Evolutionary conservation across 257 asterid genomes (phyloP), one percentile per base, ranked within the genome.

Genomic region (Phtheirospermum japonicum): DNA sequence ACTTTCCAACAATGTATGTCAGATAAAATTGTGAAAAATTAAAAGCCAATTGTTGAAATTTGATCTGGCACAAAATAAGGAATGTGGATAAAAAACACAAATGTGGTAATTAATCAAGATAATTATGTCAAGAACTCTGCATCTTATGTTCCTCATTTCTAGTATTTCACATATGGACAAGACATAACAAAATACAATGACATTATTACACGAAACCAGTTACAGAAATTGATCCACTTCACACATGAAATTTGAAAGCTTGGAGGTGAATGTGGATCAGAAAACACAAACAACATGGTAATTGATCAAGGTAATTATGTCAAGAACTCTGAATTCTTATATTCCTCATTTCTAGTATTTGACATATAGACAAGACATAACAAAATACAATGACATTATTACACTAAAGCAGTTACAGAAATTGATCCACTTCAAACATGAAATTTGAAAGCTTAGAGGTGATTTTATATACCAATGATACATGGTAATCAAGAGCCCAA

Each of bases 21-120:
- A 3, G 48, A 42, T 13, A 42, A 42, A 4, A 9, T 42, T 42
- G 9, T 36, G 42, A 42, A 42, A 13, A 42, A 1, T 6, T 42
- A 42, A 42, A 12, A 42, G 48, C n/a, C 48, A 42, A 42, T 42
- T 42, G n/a, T n/a, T n/a, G n/a, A n/a, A n/a, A n/a, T n/a, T n/a
- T n/a, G n/a, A n/a, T n/a, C n/a, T n/a, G n/a, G n/a, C n/a, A n/a
- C n/a, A n/a, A n/a, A n/a, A n/a, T n/a, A n/a, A n/a, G n/a, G 36
- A 6, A n/a, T n/a, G n/a, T n/a, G n/a, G n/a, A n/a, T n/a, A n/a
- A n/a, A 42, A 42, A 14, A 14, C 16, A 42, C 48, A 42, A 10
- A 42, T 14, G 14, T 9, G 48, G 9, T 12, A 11, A 42, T 12
- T 42, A 5, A 40, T 40, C 10, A 7, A 40, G 48, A 5, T 12